Conservation (phyloP, 73 alveolate genomes). For the Stentor coeruleus region DNA sequence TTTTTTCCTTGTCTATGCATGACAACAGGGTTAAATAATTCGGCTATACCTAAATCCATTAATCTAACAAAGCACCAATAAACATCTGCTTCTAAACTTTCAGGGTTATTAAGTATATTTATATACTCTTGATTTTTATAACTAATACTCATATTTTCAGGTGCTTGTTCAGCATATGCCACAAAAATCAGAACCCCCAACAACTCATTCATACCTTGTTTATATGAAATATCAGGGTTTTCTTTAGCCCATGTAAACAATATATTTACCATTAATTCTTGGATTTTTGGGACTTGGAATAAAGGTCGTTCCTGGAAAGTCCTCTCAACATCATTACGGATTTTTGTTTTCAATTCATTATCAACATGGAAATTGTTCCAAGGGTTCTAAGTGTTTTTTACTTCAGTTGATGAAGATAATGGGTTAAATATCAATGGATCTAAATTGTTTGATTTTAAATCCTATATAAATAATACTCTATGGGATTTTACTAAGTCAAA, state of each 20-base stretch:
- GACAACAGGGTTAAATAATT: conserved; percentile 23
- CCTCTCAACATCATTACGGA: conserved; percentile 76
- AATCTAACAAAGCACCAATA: background rate
- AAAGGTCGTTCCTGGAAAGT: conserved; percentile 80
- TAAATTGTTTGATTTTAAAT: conserved; percentile 35
- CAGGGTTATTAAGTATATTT: conserved; percentile 18
- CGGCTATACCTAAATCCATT: conserved; percentile 22
- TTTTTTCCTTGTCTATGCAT: conserved; percentile 9
- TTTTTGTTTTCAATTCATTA: conserved; percentile 64
- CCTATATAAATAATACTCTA: conserved; percentile 23
- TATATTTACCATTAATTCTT: conserved; percentile 49
- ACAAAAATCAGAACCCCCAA: conserved; percentile 65
- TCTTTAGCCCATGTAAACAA: conserved; percentile 82
- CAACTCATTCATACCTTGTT: conserved; percentile 90
- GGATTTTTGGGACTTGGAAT: conserved; percentile 51
- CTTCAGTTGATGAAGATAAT: conserved; percentile 32
- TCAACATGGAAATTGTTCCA: conserved; percentile 81
- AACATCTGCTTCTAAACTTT: conserved; percentile 5
- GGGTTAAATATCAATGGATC: conserved; percentile 68
- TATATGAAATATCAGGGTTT: conserved; percentile 60
- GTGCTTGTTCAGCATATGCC: conserved; percentile 47
- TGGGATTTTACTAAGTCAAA: conserved; percentile 33
- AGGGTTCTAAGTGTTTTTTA: conserved; percentile 40
- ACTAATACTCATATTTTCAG: background rate
- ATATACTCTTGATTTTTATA: background rate